Evolutionary conservation across 257 asterid species (phyloP).

Genomic region (Gentiana macrophylla): DNA sequence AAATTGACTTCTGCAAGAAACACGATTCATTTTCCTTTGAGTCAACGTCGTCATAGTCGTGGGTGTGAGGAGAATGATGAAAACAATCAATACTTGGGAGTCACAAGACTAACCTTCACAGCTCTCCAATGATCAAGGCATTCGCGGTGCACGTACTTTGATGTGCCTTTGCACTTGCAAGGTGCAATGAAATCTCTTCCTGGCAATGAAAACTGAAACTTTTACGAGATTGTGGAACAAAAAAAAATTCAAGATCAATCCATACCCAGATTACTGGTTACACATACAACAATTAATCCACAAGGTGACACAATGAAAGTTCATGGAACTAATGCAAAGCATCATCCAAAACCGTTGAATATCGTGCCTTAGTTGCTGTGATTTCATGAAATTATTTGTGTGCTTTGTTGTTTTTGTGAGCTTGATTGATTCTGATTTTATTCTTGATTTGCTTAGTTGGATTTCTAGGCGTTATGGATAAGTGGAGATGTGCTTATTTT

Average conservation of each 20-base stretch:
- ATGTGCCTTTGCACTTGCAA: constrained; percentile 91
- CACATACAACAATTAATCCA: neutral
- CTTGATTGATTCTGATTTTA: too few species aligned
- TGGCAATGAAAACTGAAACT: constrained; percentile 25
- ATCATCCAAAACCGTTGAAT: too few species aligned
- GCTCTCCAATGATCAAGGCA: constrained; percentile 99
- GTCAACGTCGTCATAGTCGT: neutral
- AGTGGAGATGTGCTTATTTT: too few species aligned
- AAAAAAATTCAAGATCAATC: neutral
- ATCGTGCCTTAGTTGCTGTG: too few species aligned
- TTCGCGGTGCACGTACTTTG: constrained; percentile 81
- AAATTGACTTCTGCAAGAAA: too few species aligned
- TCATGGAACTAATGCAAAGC: too few species aligned
- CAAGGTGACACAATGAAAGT: neutral
- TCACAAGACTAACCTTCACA: constrained; percentile 43
- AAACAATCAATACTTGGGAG: too few species aligned
- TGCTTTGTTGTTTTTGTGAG: too few species aligned
- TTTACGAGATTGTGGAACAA: neutral
- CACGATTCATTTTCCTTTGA: too few species aligned
- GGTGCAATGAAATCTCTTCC: constrained; percentile 98
- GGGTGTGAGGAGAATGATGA: neutral
- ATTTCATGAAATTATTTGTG: too few species aligned
- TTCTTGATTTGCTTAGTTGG: too few species aligned
- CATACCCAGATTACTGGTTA: neutral
- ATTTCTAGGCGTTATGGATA: too few species aligned